Evolutionary conservation across 371 early-diverging fungal genomes (phyloP).

Genomic region (Rhizopus sp.): DNA sequence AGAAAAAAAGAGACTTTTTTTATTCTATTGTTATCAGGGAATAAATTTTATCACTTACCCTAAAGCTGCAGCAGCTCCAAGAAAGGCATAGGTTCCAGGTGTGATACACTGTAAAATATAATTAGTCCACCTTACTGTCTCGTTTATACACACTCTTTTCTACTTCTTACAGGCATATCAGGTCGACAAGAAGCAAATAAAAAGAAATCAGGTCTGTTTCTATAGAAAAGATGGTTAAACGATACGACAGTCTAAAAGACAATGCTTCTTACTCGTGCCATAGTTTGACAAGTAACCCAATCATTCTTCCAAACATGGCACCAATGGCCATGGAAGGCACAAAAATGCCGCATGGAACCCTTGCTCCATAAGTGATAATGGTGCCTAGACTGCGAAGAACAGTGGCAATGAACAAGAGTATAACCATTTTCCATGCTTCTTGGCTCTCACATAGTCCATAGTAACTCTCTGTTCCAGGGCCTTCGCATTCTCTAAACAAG

Average conservation of each 20-base stretch:
- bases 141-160: neutral
- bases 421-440: constrained; percentile 48
- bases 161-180: constrained; percentile 62
- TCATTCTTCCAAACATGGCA: constrained; percentile 88
- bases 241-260: neutral
- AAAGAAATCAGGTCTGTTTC: constrained; percentile 65
- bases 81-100: constrained; percentile 94
- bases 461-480: constrained; percentile 56
- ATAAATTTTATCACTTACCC: constrained; percentile 47
- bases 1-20: neutral
- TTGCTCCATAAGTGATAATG: constrained; percentile 76
- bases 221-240: constrained; percentile 11
- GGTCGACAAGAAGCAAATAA: constrained; percentile 79
- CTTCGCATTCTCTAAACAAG: constrained; percentile 86
- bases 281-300: constrained; percentile 81
- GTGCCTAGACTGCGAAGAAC: constrained; percentile 68
- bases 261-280: constrained; percentile 44
- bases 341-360: constrained; percentile 93
- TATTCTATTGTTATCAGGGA: neutral
- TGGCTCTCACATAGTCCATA: constrained; percentile 62
- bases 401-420: constrained; percentile 64
- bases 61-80: constrained; percentile 94
- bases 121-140: neutral
- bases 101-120: constrained; percentile 72
- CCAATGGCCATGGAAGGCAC: constrained; percentile 96